Conservation (phyloP, 2,329 filamentous ascomycete genomes). For the Botrytis fabae region DNA sequence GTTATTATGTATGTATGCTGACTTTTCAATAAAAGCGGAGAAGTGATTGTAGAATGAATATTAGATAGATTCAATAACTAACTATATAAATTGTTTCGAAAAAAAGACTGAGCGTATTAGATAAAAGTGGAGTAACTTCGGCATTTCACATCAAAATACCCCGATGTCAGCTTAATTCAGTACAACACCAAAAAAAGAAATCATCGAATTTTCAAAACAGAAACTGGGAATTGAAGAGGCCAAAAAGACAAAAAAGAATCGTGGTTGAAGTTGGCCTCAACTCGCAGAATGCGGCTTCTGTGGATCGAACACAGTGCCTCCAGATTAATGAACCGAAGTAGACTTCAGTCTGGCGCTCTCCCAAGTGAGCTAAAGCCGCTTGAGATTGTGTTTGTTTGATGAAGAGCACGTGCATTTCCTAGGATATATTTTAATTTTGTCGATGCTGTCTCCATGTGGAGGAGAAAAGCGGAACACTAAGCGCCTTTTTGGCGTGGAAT, state of each 20-base stretch:
- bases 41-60: no score
- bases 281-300: constrained; percentile 23
- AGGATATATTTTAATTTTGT: no score
- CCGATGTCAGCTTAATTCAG: neutral
- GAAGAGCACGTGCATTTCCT: rapidly evolving
- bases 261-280: neutral
- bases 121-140: neutral
- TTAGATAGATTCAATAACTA: no score
- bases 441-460: no score
- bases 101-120: neutral
- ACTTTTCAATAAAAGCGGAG: no score
- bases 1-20: no score
- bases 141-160: neutral
- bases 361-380: constrained; percentile 23
- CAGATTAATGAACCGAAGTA: constrained; percentile 15
- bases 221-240: neutral
- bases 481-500: neutral
- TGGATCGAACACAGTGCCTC: constrained; percentile 19
- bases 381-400: constrained; percentile 7
- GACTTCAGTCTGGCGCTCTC: constrained; percentile 22
- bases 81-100: no score
- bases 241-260: neutral
- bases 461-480: no score
- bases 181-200: neutral
- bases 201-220: neutral